A percentile compares a stretch with the other conserved stretches of the same genome.
Conservation (phyloP, 495 filamentous ascomycete genomes). For the Amniculicola lignicola region DNA sequence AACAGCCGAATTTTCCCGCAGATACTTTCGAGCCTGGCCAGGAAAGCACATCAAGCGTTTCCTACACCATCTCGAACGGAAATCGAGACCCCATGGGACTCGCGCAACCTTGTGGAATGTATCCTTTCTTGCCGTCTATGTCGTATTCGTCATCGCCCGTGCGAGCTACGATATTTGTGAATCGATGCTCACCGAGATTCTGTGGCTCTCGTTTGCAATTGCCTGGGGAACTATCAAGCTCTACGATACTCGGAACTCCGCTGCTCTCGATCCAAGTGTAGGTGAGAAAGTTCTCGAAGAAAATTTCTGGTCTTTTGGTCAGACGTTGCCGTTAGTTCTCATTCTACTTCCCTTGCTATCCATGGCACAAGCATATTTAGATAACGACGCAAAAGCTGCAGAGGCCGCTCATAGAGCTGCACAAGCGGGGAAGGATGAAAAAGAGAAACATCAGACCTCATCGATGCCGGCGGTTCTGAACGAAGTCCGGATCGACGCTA, state of each 20-base stretch:
- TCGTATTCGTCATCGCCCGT: conserved; percentile 1
- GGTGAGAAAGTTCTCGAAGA: conserved; percentile 14
- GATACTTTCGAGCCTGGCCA: conserved; percentile 7
- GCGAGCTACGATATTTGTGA: conserved; percentile 10
- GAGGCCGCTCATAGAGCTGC: background rate
- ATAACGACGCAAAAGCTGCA: conserved; percentile 7
- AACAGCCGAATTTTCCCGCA: conserved; percentile 11
- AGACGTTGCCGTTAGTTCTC: conserved; percentile 22
- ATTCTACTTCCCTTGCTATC: conserved; percentile 18
- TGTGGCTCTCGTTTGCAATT: conserved; percentile 26
- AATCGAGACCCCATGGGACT: background rate
- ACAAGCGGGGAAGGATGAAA: background rate
- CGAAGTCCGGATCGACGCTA: background rate
- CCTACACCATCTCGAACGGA: conserved; percentile 2
- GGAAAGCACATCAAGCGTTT: conserved; percentile 5
- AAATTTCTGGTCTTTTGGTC: conserved; percentile 26
- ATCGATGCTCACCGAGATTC: conserved; percentile 21
- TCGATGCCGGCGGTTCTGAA: background rate
- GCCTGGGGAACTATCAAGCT: conserved; percentile 28
- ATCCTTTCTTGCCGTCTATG: conserved; percentile 5
- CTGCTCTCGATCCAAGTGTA: conserved; percentile 1
- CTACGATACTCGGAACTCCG: conserved; percentile 11
- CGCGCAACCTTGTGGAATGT: background rate
- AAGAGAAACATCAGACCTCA: background rate
- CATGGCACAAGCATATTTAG: conserved; percentile 22